Percentiles rank a stretch among this genome's conserved stretches.
These are phyloP conservation scores for Suillus placidus DNA, from an alignment of 768 basidiomycete genomes.

Conservation along the genomic window DNA sequence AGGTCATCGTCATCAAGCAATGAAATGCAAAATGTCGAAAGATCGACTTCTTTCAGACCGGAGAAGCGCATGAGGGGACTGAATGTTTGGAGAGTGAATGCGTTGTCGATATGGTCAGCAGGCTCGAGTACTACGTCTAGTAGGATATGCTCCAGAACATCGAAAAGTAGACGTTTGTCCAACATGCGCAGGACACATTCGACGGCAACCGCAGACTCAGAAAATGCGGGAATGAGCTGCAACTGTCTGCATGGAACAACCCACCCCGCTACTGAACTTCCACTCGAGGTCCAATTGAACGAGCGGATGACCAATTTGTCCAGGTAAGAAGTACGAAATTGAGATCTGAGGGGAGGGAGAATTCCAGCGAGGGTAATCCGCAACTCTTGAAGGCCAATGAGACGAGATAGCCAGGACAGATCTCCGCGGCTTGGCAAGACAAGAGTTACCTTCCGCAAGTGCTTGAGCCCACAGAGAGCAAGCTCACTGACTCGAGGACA, in stretches of 20 bases:
- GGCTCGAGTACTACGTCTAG: not conserved
- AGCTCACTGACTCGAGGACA: not conserved
- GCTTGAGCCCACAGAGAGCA: not conserved
- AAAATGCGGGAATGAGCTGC: not conserved
- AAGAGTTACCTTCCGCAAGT: not conserved
- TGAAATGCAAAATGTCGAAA: not conserved
- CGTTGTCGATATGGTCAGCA: not conserved
- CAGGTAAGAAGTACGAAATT: not conserved
- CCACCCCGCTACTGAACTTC: not conserved
- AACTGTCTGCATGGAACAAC: conserved; percentile 2
- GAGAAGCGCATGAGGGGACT: not conserved
- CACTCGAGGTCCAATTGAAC: not conserved
- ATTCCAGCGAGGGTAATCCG: not conserved
- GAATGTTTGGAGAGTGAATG: not conserved
- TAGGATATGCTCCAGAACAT: not conserved
- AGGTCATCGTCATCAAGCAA: conserved; percentile 2
- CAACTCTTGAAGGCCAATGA: not conserved
- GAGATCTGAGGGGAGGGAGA: not conserved
- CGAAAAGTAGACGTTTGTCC: not conserved
- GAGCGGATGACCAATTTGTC: not conserved
- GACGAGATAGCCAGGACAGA: not conserved
- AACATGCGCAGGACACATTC: not conserved
- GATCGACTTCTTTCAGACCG: not conserved
- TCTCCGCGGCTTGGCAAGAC: not conserved
- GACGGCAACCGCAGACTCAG: not conserved